phyloP scores from a whole-genome alignment of 805 yeast genomes.

The Starmerella sirachaensis region DNA sequence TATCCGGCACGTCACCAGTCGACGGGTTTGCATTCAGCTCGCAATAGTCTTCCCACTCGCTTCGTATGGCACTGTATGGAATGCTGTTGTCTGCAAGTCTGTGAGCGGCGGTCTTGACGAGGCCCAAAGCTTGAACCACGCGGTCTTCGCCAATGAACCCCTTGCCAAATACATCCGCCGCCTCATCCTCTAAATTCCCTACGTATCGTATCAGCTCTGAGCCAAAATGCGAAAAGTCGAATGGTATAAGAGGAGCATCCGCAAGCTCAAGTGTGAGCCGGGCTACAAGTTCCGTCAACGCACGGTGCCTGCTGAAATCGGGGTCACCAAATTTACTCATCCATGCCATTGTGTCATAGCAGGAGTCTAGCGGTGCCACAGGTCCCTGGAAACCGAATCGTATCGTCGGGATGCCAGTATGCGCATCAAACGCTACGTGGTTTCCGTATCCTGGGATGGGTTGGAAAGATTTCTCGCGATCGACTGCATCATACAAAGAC shows the following conservation, averaged over 20 bases:
- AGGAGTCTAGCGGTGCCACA: conserved; percentile 41
- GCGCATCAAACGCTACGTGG: conserved; percentile 53
- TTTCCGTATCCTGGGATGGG: conserved; percentile 36
- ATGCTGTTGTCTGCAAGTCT: conserved; percentile 33
- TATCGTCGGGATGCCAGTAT: conserved; percentile 58
- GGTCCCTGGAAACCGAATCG: conserved; percentile 41
- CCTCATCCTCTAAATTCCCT: conserved; percentile 37
- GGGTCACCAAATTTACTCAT: conserved; percentile 44
- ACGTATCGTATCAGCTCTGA: conserved; percentile 35
- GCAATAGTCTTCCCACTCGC: conserved; percentile 41
- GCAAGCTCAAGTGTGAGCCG: conserved; percentile 45
- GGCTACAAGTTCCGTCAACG: conserved; percentile 45
- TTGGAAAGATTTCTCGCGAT: background rate
- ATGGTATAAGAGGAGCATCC: conserved; percentile 70
- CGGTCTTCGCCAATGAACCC: background rate
- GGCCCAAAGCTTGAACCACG: conserved; percentile 18
- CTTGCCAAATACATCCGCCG: conserved; percentile 17
- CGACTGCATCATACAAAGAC: conserved; percentile 9
- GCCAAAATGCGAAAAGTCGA: conserved; percentile 40
- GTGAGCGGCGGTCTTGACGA: conserved; percentile 24
- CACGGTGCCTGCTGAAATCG: conserved; percentile 42
- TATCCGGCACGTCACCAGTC: conserved; percentile 35
- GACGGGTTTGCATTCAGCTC: conserved; percentile 36
- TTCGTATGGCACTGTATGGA: conserved; percentile 43
- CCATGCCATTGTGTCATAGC: conserved; percentile 52